Conservation (phyloP, 768 basidiomycete genomes). For the Leccinum obscurum region DNA sequence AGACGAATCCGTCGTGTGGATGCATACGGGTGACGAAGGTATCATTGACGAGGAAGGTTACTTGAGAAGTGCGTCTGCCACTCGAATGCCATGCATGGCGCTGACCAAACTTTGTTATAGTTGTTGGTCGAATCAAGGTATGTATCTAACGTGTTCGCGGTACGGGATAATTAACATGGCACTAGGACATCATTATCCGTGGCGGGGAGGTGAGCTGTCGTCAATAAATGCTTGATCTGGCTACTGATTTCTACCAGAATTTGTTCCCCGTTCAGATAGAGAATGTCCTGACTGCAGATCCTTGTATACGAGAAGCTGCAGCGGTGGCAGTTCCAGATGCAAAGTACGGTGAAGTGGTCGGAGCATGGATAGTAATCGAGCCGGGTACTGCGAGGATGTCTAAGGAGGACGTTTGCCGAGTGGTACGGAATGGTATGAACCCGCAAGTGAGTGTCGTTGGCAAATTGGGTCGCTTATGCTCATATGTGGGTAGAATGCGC, state of each 20-base stretch:
- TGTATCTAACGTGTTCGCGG: conserved; percentile 3
- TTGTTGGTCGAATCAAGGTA: conserved; percentile 79
- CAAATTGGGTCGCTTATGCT: neutral
- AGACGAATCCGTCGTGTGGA: conserved; percentile 64
- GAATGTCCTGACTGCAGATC: conserved; percentile 60
- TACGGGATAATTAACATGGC: conserved; percentile 4
- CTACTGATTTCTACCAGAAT: conserved; percentile 46
- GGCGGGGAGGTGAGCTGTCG: conserved; percentile 66
- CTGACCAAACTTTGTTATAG: conserved; percentile 36
- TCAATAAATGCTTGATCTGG: no score
- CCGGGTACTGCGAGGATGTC: conserved; percentile 33
- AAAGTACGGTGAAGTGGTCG: conserved; percentile 76
- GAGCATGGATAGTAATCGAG: conserved; percentile 71
- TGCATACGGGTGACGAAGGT: conserved; percentile 82
- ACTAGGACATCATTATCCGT: conserved; percentile 79
- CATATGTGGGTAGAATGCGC: conserved; percentile 56
- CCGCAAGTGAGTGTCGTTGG: conserved; percentile 56
- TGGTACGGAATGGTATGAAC: conserved; percentile 65
- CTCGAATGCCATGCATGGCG: neutral
- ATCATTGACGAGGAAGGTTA: conserved; percentile 84
- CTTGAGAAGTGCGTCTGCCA: conserved; percentile 52
- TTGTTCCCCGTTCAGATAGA: conserved; percentile 86
- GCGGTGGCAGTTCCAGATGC: conserved; percentile 69
- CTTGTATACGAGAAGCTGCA: conserved; percentile 67
- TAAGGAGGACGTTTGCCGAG: conserved; percentile 51